A percentile compares a stretch with the other conserved stretches of the same genome.
Evolutionary conservation across 2,329 filamentous ascomycete genomes (phyloP).

Genomic region (Penicillium sp.): DNA sequence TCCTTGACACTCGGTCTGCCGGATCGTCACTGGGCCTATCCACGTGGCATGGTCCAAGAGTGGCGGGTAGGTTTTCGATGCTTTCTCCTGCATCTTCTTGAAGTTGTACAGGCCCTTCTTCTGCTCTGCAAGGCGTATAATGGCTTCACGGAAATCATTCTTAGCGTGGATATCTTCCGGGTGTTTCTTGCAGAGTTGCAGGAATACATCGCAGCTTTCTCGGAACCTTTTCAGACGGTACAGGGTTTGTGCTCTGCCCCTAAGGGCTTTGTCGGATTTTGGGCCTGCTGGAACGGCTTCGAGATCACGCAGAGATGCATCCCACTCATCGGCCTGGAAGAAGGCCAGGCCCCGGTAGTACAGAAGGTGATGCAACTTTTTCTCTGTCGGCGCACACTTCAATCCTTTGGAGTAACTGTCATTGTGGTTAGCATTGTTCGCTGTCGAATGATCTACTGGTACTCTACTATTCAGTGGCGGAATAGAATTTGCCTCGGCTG

Average conservation of each 20-base stretch:
- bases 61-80: constrained; percentile 15
- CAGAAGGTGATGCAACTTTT: constrained; percentile 37
- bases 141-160: constrained; percentile 29
- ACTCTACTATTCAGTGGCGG: not conserved
- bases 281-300: constrained; percentile 13
- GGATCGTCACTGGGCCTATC: constrained; percentile 43
- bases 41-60: constrained; percentile 42
- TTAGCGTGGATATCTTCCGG: constrained; percentile 36
- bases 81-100: constrained; percentile 29
- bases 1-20: constrained; percentile 42
- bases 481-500: not conserved
- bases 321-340: constrained; percentile 30
- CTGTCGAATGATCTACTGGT: not conserved
- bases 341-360: constrained; percentile 38
- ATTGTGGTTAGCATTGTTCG: not conserved
- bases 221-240: constrained; percentile 43
- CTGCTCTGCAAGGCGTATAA: constrained; percentile 17
- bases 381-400: constrained; percentile 29
- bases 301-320: constrained; percentile 35
- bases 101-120: constrained; percentile 19
- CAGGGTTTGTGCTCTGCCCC: constrained; percentile 45
- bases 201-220: constrained; percentile 37
- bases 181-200: constrained; percentile 29
- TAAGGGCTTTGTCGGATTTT: constrained; percentile 43
- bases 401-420: constrained; percentile 43